Evolutionary conservation across 169 alveolate genomes (phyloP).

Genomic region (Plasmodium blacklocki): DNA sequence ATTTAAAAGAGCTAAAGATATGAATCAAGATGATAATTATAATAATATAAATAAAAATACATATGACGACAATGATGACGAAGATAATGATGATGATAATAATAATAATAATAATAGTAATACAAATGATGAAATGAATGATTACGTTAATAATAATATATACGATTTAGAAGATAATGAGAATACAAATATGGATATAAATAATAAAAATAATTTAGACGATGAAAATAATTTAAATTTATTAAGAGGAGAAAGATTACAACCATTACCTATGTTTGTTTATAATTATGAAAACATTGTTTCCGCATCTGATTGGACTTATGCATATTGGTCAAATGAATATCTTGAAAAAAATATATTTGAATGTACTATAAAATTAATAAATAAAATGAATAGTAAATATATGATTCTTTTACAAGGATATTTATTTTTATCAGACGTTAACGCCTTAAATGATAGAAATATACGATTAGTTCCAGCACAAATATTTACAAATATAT

Average conservation of each 20-base stretch:
- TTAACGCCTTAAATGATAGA: conserved; percentile 29
- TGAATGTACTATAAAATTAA: conserved; percentile 66
- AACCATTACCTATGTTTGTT: conserved; percentile 73
- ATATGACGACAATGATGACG: conserved; percentile 11
- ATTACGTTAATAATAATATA: not conserved
- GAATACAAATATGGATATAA: not conserved
- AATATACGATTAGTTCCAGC: conserved; percentile 61
- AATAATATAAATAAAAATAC: not conserved
- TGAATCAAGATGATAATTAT: not conserved
- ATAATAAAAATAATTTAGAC: too few relatives aligned
- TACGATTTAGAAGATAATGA: not conserved
- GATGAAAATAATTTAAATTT: conserved; percentile 30
- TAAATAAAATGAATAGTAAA: conserved; percentile 71
- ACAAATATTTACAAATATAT: conserved; percentile 72
- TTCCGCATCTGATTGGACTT: conserved; percentile 54
- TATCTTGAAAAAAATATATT: conserved; percentile 36
- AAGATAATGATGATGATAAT: not conserved
- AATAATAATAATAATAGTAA: not conserved
- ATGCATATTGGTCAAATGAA: conserved; percentile 66
- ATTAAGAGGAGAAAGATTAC: conserved; percentile 67
- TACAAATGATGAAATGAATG: conserved; percentile 4
- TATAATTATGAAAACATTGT: conserved; percentile 53
- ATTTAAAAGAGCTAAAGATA: conserved; percentile 43
- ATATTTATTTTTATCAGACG: conserved; percentile 51
- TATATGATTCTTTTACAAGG: conserved; percentile 76